Evolutionary conservation across 228 moss, liverwort and hornwort genomes (phyloP).

Genomic region (Sphagnum fallax): DNA sequence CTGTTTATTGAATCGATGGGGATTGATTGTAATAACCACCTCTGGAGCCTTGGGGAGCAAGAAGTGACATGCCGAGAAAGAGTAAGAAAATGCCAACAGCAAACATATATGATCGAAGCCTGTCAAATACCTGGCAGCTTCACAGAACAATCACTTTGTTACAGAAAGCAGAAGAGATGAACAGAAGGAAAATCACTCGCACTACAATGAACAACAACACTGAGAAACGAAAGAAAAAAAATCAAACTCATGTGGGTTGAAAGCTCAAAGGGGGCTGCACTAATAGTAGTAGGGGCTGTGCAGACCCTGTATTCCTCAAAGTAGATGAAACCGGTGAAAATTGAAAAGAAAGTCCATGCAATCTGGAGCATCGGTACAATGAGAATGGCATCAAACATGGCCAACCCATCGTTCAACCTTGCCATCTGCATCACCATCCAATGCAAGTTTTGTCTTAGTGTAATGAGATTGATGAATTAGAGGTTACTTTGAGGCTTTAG

Average conservation of each 20-base stretch:
- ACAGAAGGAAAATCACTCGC: not conserved
- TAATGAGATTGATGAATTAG: not conserved
- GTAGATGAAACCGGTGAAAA: constrained; percentile 96
- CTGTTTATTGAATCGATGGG: no score
- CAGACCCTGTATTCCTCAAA: constrained; percentile 93
- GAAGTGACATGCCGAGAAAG: constrained; percentile 92
- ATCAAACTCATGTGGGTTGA: not conserved
- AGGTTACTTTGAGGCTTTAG: not conserved
- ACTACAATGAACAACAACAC: not conserved
- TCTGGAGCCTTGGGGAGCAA: constrained; percentile 81
- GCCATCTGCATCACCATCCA: constrained; percentile 69
- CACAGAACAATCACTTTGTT: not conserved
- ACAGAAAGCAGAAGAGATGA: not conserved
- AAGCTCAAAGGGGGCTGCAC: not conserved
- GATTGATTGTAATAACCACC: constrained; percentile 35
- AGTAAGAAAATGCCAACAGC: constrained; percentile 77
- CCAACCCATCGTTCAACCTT: constrained; percentile 89
- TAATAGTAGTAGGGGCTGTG: not conserved
- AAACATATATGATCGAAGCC: constrained; percentile 84
- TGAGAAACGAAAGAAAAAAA: not conserved
- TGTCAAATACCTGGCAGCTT: constrained; percentile 67
- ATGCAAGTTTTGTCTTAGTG: not conserved
- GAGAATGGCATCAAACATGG: constrained; percentile 98
- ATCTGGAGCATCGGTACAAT: constrained; percentile 99
- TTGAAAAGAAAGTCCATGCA: constrained; percentile 99